These are phyloP conservation scores for Scedosporium minutisporum DNA, from an alignment of 2,329 filamentous ascomycete genomes.

Conservation along the genomic window DNA sequence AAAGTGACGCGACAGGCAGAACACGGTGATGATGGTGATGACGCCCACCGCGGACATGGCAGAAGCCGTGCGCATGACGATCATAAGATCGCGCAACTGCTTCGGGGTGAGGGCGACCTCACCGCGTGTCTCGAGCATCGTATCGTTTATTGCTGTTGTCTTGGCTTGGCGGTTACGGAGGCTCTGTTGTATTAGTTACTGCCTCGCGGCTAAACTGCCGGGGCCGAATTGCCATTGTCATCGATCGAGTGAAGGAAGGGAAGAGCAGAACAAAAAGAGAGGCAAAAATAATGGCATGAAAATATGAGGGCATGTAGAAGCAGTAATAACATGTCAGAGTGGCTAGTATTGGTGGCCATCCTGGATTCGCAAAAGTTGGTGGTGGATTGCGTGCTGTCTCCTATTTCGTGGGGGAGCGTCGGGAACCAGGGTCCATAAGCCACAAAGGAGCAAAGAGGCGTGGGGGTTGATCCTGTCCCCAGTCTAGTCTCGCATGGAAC, in stretches of 20 bases:
- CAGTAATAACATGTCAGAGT: neutral
- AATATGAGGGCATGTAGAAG: neutral
- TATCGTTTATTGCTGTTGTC: neutral
- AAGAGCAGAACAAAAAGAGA: neutral
- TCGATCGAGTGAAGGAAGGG: neutral
- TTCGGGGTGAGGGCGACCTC: neutral
- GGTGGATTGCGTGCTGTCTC: conserved; percentile 2
- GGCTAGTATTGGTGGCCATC: too few species aligned
- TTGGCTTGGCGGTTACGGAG: neutral
- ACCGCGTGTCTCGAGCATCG: neutral
- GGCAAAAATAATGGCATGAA: neutral
- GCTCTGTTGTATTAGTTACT: neutral
- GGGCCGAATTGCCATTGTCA: neutral
- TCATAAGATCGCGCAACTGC: neutral
- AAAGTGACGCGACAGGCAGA: conserved; percentile 1
- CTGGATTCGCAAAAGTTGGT: neutral
- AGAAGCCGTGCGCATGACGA: neutral
- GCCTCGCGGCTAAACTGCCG: neutral
- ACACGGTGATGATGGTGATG: conserved; percentile 1
- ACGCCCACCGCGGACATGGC: neutral
- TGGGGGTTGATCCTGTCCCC: neutral
- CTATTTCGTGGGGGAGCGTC: neutral
- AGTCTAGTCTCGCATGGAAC: neutral
- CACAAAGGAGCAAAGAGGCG: neutral
- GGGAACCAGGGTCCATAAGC: neutral